A percentile compares a stretch with the other conserved stretches of the same genome.
These are phyloP conservation scores for Erythrophleum fordii DNA, from an alignment of 306 rosid species.

Conservation along the genomic window DNA sequence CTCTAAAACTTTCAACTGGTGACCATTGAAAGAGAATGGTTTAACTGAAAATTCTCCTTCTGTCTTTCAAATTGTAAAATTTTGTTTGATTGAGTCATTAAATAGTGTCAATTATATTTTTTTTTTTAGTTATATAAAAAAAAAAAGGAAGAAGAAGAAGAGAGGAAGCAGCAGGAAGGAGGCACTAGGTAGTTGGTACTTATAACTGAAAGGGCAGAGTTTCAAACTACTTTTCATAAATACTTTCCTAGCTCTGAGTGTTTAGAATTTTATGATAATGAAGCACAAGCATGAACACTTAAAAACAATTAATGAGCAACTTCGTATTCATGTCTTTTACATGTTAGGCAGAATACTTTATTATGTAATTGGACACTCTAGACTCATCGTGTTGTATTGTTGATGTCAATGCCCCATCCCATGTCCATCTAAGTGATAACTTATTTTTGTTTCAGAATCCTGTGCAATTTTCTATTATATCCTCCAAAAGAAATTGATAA, in stretches of 20 bases:
- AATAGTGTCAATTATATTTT: too few species aligned
- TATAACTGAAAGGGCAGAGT: constrained; percentile 2
- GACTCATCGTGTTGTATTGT: background rate
- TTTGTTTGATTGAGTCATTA: too few species aligned
- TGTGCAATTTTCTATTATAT: background rate
- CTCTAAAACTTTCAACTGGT: too few species aligned
- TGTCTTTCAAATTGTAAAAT: too few species aligned
- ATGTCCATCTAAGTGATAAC: background rate
- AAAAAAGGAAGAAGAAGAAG: too few species aligned
- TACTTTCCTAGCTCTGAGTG: background rate
- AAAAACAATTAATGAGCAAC: background rate
- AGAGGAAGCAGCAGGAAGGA: too few species aligned
- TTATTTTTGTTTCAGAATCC: background rate
- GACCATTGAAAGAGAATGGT: too few species aligned
- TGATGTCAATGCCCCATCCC: background rate
- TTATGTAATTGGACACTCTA: background rate
- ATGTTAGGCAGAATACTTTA: background rate
- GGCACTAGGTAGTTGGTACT: background rate
- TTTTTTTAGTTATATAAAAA: too few species aligned
- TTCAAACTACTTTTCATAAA: constrained; percentile 11
- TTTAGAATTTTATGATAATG: background rate
- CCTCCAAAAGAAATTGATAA: background rate
- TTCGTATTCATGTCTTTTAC: background rate
- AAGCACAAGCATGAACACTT: background rate
- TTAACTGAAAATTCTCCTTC: too few species aligned